Evolutionary conservation across 2,329 filamentous ascomycete genomes (phyloP).

Genomic region (Microcyclosporella mali): DNA sequence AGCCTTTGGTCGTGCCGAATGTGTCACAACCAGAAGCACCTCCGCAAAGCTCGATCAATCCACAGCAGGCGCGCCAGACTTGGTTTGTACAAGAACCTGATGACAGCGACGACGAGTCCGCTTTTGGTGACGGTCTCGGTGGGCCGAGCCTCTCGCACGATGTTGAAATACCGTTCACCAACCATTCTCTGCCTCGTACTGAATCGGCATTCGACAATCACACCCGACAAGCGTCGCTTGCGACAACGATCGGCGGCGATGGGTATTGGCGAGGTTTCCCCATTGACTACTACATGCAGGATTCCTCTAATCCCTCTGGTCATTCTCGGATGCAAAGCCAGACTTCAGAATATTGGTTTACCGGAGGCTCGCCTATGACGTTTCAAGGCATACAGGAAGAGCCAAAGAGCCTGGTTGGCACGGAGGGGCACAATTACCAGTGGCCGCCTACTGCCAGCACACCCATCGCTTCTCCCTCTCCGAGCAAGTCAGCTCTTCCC

Average conservation of each 20-base stretch:
- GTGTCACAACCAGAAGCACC: slow-evolving; percentile 2
- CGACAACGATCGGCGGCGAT: slow-evolving; percentile 4
- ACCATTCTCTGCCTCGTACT: slow-evolving; percentile 27
- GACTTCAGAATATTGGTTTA: background rate
- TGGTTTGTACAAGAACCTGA: slow-evolving; percentile 11
- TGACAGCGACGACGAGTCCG: slow-evolving; percentile 16
- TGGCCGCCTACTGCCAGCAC: slow-evolving; percentile 17
- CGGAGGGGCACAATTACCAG: slow-evolving; percentile 5
- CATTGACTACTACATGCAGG: slow-evolving; percentile 20
- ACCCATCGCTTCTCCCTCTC: slow-evolving; percentile 3
- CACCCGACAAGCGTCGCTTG: slow-evolving; percentile 12
- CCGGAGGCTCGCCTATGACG: too few relatives aligned
- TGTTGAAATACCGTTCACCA: slow-evolving; percentile 24
- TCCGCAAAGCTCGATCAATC: slow-evolving; percentile 15
- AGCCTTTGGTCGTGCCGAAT: background rate
- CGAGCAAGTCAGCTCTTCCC: slow-evolving; percentile 13
- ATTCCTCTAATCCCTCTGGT: slow-evolving; percentile 9
- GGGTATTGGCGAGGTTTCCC: slow-evolving; percentile 23
- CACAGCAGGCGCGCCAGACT: slow-evolving; percentile 19
- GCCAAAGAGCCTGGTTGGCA: slow-evolving; percentile 2
- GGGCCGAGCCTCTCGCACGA: slow-evolving; percentile 16
- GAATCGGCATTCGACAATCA: slow-evolving; percentile 22
- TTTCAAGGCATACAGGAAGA: slow-evolving; percentile 1
- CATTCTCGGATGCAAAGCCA: background rate
- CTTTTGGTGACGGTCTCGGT: slow-evolving; percentile 36